These are phyloP conservation scores for Colletotrichum chrysophilum DNA, from an alignment of 2,329 filamentous ascomycete species.

Conservation along the genomic window DNA sequence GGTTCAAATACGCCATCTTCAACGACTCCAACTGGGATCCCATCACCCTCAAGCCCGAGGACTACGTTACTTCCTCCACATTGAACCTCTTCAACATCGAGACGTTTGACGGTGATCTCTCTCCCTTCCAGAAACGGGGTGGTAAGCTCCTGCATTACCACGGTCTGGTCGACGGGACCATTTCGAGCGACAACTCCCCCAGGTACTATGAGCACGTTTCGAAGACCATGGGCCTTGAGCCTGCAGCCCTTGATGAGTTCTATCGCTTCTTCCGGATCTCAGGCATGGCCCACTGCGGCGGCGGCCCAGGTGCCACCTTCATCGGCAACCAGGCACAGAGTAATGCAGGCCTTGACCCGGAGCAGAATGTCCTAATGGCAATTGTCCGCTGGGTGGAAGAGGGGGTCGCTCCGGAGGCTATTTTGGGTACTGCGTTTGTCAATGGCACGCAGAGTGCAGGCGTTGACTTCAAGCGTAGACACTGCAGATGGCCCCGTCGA, in stretches of 20 bases:
- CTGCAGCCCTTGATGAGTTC: constrained; percentile 36
- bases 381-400: constrained; percentile 35
- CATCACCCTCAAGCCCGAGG: constrained; percentile 40
- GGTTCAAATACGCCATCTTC: constrained; percentile 45
- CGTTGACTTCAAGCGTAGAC: constrained; percentile 33
- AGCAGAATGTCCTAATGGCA: constrained; percentile 33
- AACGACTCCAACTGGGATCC: constrained; percentile 42
- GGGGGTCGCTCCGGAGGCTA: constrained; percentile 28
- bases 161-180: constrained; percentile 45
- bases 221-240: constrained; percentile 42
- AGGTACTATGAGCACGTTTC: constrained; percentile 55
- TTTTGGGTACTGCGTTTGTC: constrained; percentile 38
- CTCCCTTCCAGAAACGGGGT: constrained; percentile 41
- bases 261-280: constrained; percentile 37
- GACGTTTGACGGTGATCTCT: constrained; percentile 44
- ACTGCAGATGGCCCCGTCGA: constrained; percentile 37
- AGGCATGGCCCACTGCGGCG: constrained; percentile 36
- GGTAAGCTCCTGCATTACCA: constrained; percentile 54
- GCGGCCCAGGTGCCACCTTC: constrained; percentile 29
- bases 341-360: constrained; percentile 29
- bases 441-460: constrained; percentile 27
- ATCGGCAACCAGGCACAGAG: constrained; percentile 29
- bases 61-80: constrained; percentile 27
- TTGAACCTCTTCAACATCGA: constrained; percentile 41
- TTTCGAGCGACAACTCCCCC: constrained; percentile 48